Percentiles rank a stretch among this genome's conserved stretches.
Evolutionary conservation across 352 stramenopile genomes (phyloP).

Genomic region (Phytophthora quininea): DNA sequence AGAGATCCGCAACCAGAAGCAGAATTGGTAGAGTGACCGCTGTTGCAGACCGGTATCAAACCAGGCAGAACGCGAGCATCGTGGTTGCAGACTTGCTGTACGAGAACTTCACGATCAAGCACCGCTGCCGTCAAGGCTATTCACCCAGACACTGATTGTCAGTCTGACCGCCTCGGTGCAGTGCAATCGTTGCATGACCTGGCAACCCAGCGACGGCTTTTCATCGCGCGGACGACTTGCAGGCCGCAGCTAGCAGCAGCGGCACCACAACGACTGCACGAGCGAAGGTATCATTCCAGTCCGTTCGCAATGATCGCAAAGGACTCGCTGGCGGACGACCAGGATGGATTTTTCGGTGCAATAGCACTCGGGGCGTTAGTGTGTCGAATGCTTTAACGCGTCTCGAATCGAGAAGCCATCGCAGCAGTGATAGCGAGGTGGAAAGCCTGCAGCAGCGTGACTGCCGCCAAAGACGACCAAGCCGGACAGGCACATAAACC

Average conservation of each 20-base stretch:
- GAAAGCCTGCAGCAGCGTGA: no score
- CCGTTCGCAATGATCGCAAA: not conserved
- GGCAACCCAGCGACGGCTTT: not conserved
- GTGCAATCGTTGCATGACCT: not conserved
- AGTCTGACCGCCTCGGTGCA: not conserved
- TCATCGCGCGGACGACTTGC: not conserved
- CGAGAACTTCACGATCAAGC: no score
- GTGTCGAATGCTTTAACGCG: not conserved
- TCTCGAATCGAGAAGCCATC: not conserved
- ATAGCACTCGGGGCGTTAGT: not conserved
- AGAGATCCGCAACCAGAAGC: no score
- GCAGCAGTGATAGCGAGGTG: not conserved
- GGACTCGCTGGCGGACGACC: not conserved
- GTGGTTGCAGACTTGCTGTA: no score
- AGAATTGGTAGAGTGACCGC: no score
- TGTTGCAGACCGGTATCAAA: no score
- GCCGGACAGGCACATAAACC: no score
- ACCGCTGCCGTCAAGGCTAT: no score
- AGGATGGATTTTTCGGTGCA: not conserved
- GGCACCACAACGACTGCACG: not conserved
- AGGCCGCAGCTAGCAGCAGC: no score
- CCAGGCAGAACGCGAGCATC: no score
- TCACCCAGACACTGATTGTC: no score
- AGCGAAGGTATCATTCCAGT: not conserved
- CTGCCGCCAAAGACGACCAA: no score